Conservation (phyloP, 2,329 filamentous ascomycete species). For the Albophoma yamanashiensis region DNA sequence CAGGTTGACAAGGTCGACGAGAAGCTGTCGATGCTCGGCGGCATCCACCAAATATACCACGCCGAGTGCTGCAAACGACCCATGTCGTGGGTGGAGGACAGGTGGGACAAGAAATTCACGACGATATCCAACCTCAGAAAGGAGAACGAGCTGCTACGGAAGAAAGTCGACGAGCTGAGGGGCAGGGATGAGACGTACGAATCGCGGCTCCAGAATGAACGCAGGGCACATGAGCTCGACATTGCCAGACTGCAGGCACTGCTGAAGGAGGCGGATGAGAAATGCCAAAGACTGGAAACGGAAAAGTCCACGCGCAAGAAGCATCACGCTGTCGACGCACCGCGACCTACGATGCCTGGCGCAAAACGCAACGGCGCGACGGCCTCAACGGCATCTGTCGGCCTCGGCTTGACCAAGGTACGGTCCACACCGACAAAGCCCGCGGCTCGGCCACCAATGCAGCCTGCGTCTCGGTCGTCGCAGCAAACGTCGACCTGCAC, state of each 20-base stretch:
- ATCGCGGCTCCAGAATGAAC: constrained; percentile 23
- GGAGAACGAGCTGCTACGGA: constrained; percentile 21
- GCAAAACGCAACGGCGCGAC: background rate
- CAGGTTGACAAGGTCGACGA: constrained; percentile 25
- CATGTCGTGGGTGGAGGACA: constrained; percentile 22
- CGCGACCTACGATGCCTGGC: constrained; percentile 5
- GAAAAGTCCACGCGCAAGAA: constrained; percentile 11
- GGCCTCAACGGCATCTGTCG: background rate
- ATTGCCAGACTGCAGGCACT: constrained; percentile 21
- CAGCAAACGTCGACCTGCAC: background rate
- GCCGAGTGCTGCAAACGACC: constrained; percentile 31
- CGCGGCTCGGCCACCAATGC: constrained; percentile 5
- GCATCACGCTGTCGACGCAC: constrained; percentile 4
- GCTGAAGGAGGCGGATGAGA: constrained; percentile 23
- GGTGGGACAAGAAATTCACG: constrained; percentile 24
- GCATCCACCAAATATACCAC: constrained; percentile 37
- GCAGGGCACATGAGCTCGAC: constrained; percentile 20
- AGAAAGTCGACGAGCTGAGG: constrained; percentile 23
- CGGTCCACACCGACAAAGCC: constrained; percentile 14
- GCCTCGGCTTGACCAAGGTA: constrained; percentile 11
- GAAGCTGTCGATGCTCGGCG: constrained; percentile 32
- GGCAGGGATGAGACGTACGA: constrained; percentile 29
- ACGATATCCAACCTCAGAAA: constrained; percentile 15
- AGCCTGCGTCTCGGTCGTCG: background rate
- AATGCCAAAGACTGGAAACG: constrained; percentile 18